Evolutionary conservation across 176 grass and related monocot genomes (phyloP), one percentile per base, ranked within the genome.

Genomic region (Aegilops longissima): DNA sequence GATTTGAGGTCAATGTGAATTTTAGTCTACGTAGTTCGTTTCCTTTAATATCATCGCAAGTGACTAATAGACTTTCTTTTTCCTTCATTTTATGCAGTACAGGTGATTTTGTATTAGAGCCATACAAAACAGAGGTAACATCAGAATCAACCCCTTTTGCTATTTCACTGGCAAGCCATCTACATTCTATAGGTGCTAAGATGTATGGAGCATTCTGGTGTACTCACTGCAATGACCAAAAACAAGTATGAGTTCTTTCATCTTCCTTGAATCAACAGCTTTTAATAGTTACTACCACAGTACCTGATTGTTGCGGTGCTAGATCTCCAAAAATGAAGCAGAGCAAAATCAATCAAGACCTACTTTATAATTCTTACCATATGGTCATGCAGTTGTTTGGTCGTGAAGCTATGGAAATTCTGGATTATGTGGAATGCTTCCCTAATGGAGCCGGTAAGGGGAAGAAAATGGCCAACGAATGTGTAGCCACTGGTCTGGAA

Each of bases 191-290:
- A 66, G 96, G 96, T 64, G 96, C 96, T 77, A 98, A 95, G 86
- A 95, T 98, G 92, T 98, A 98, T 82, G 96, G 96, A 76, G 96
- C 96, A 79, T 98, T 98, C 80, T 98, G 96, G 96, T 98, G 96
- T 87, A 94, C 96, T 61, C 96, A 98, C 88, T 98, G 96, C 75
- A 94, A 94, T 67, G 93, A 98, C 86, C 96, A 98, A 76, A 95
- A 98, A 70, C 89, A 98, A 90, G 96, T 94, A 89, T 5, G n/a
- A 8, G 2, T 16, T 81, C 66, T 73, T 90, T 74, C 30, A 23
- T 78, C 12, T 80, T 45, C 29, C 17, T 47, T 80, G 40, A 42
- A 35, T 79, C 23, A n/a, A 30, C 25, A 8, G 9, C n/a, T 47
- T 54, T 54, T 17, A 78, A 71, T 21, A 82, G 29, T 30, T 17